A percentile compares a stretch with the other conserved stretches of the same genome.
phyloP scores from a whole-genome alignment of 106 monocot genomes.

The Platanthera zijinensis region DNA sequence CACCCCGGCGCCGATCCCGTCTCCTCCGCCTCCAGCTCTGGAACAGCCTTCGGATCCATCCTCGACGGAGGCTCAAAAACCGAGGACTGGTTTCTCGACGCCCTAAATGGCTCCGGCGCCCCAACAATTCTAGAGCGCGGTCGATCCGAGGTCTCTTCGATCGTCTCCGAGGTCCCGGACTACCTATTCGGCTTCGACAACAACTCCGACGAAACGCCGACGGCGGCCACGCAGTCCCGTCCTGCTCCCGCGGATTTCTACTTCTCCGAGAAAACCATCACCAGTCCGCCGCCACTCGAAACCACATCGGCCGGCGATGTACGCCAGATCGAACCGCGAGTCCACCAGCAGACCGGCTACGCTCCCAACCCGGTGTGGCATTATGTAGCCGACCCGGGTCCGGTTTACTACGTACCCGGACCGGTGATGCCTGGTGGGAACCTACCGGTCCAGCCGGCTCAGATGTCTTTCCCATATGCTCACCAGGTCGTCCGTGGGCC shows the following conservation, averaged over 20 bases:
- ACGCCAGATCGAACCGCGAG: background rate
- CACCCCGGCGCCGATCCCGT: slow-evolving; percentile 7
- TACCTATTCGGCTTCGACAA: slow-evolving; percentile 59
- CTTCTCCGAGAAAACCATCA: slow-evolving; percentile 9
- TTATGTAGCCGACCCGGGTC: slow-evolving; percentile 13
- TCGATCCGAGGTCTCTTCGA: slow-evolving; percentile 52
- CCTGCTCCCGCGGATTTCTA: background rate
- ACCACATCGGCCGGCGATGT: slow-evolving; percentile 7
- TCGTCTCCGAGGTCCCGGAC: slow-evolving; percentile 54
- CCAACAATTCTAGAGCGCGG: slow-evolving; percentile 21
- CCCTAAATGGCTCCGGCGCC: slow-evolving; percentile 26
- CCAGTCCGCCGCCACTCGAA: slow-evolving; percentile 3
- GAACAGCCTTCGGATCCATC: slow-evolving; percentile 22
- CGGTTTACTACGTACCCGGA: slow-evolving; percentile 16
- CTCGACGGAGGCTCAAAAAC: slow-evolving; percentile 23
- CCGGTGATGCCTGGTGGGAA: slow-evolving; percentile 9
- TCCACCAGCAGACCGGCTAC: background rate
- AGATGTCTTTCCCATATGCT: background rate
- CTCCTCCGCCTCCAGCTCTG: background rate
- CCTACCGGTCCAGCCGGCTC: slow-evolving; percentile 10
- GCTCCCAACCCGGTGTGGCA: slow-evolving; percentile 7
- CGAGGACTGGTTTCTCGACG: slow-evolving; percentile 57
- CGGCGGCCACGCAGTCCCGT: background rate
- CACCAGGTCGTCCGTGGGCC: background rate
- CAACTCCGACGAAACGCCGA: slow-evolving; percentile 26